Conservation (phyloP, 768 basidiomycete species). For the Amanita fuliginea region DNA sequence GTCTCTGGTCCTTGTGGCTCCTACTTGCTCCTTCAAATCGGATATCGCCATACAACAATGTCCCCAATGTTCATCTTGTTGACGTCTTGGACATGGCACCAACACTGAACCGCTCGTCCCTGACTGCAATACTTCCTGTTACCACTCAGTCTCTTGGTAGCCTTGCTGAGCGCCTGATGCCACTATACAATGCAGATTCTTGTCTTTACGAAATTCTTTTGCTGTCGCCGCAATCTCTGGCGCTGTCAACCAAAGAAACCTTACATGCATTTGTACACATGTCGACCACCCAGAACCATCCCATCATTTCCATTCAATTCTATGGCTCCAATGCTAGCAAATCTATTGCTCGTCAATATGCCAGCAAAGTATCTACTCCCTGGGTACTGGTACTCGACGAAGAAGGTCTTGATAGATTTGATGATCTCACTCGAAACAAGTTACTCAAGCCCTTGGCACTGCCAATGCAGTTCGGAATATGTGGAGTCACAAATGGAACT, state of each 20-base stretch:
- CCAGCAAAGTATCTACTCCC: constrained; percentile 29
- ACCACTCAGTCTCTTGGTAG: constrained; percentile 19
- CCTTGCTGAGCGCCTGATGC: constrained; percentile 23
- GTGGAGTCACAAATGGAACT: constrained; percentile 13
- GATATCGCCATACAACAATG: neutral
- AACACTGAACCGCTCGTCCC: constrained; percentile 17
- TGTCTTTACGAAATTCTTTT: constrained; percentile 35
- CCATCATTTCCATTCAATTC: constrained; percentile 20
- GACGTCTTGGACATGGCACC: neutral
- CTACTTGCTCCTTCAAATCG: neutral
- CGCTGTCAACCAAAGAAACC: constrained; percentile 17
- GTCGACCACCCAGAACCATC: constrained; percentile 8
- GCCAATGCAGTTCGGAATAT: constrained; percentile 16
- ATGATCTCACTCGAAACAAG: constrained; percentile 19
- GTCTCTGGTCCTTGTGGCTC: constrained; percentile 2
- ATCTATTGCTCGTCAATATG: constrained; percentile 20
- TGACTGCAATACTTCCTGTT: constrained; percentile 42
- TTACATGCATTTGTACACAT: neutral
- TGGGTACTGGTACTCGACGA: constrained; percentile 46
- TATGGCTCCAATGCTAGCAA: constrained; percentile 13
- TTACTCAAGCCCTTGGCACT: constrained; percentile 32
- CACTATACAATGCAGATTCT: constrained; percentile 24
- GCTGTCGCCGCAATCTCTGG: constrained; percentile 29
- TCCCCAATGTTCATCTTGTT: neutral
- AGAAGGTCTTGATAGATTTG: constrained; percentile 25